These are phyloP conservation scores for Eucalyptus regnans DNA, from an alignment of 345 rosid species.

Conservation along the genomic window DNA sequence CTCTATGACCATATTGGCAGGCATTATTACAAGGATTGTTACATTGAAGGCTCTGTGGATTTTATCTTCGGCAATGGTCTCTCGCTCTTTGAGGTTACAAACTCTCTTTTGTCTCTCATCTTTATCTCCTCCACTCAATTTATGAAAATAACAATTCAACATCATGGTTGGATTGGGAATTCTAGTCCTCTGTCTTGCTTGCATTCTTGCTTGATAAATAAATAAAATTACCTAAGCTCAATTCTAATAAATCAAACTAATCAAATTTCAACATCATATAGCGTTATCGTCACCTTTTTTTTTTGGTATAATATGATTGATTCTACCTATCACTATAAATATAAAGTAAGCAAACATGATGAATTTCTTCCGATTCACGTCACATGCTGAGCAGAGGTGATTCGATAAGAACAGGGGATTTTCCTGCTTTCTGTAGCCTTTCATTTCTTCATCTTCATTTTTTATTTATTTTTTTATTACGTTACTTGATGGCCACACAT, in stretches of 20 bases:
- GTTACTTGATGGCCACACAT: neutral
- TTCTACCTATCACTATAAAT: neutral
- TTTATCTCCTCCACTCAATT: neutral
- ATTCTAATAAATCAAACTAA: neutral
- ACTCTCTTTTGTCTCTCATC: neutral
- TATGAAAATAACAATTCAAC: neutral
- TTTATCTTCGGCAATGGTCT: slow-evolving; percentile 94
- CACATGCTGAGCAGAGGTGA: neutral
- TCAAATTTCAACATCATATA: neutral
- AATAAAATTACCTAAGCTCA: neutral
- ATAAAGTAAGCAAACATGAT: neutral
- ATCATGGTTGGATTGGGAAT: neutral
- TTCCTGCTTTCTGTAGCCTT: neutral
- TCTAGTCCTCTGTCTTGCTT: neutral
- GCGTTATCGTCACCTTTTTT: neutral
- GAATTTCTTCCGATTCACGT: neutral
- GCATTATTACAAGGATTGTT: slow-evolving; percentile 94
- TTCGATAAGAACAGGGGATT: neutral
- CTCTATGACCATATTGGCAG: slow-evolving; percentile 86
- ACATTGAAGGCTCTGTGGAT: slow-evolving; percentile 89
- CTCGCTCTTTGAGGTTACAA: slow-evolving; percentile 58
- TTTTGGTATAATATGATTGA: neutral
- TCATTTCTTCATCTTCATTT: neutral
- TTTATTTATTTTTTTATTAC: neutral
- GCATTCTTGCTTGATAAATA: neutral